These are phyloP conservation scores for Scleroderma bovista DNA, from an alignment of 768 basidiomycete genomes.

Conservation along the genomic window DNA sequence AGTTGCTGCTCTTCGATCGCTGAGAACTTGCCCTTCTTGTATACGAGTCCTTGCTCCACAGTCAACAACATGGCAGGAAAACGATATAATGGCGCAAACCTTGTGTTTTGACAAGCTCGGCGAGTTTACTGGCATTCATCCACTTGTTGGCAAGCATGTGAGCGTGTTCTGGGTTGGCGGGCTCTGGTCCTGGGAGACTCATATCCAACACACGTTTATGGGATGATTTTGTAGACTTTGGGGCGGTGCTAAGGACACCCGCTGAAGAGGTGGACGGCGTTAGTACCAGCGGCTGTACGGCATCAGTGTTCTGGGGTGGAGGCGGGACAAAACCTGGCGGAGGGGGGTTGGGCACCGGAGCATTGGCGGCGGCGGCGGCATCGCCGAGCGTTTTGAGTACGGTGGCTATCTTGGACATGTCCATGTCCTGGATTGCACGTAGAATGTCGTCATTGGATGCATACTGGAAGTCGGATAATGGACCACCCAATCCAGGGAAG, in stretches of 20 bases:
- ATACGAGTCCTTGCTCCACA: constrained; percentile 57
- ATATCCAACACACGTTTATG: constrained; percentile 39
- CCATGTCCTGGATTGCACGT: constrained; percentile 66
- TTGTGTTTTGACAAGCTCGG: constrained; percentile 62
- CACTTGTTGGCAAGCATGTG: constrained; percentile 73
- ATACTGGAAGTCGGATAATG: constrained; percentile 34
- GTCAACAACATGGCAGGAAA: neutral
- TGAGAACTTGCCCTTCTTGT: constrained; percentile 86
- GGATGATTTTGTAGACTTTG: constrained; percentile 29
- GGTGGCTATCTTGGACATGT: constrained; percentile 58
- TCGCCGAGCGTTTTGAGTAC: constrained; percentile 64
- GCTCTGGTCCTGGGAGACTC: constrained; percentile 37
- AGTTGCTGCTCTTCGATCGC: constrained; percentile 69
- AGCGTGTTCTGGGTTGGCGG: constrained; percentile 52
- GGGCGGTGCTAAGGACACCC: constrained; percentile 36
- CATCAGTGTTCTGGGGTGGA: constrained; percentile 16
- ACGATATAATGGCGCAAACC: constrained; percentile 34
- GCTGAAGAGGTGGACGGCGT: constrained; percentile 37
- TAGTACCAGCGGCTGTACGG: constrained; percentile 34
- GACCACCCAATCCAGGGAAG: constrained; percentile 15
- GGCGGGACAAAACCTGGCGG: constrained; percentile 14
- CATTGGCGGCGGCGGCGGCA: constrained; percentile 41
- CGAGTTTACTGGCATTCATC: constrained; percentile 64
- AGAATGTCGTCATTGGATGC: constrained; percentile 70
- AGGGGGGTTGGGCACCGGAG: constrained; percentile 18